Evolutionary conservation across 352 stramenopile genomes (phyloP).

Genomic region (Pythium apleroticum): DNA sequence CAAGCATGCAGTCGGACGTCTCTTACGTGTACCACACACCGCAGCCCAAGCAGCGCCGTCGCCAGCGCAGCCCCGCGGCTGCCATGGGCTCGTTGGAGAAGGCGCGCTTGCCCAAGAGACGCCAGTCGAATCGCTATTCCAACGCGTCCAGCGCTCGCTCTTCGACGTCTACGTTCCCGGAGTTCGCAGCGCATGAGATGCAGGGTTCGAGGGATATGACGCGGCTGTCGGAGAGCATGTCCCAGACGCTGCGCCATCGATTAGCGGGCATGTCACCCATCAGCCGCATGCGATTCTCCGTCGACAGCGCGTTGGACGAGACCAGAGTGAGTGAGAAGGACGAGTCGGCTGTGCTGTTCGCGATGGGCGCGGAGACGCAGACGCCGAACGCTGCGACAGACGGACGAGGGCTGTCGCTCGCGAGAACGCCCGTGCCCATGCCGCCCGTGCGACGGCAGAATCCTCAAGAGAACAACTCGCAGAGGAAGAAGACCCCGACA

Average conservation of each 20-base stretch:
- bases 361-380: slow-evolving; percentile 19
- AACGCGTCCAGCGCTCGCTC: slow-evolving; percentile 12
- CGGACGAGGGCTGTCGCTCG: background rate
- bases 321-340: slow-evolving; percentile 8
- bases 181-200: slow-evolving; percentile 64
- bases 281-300: slow-evolving; percentile 25
- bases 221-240: slow-evolving; percentile 32
- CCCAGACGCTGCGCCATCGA: slow-evolving; percentile 50
- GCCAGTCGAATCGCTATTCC: background rate
- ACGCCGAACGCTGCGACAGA: background rate
- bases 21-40: slow-evolving; percentile 79
- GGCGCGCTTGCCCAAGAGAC: slow-evolving; percentile 14
- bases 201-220: slow-evolving; percentile 6
- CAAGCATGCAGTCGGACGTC: slow-evolving; percentile 32
- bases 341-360: slow-evolving; percentile 22
- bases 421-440: slow-evolving; percentile 9
- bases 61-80: slow-evolving; percentile 21
- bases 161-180: slow-evolving; percentile 47
- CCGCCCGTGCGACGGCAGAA: slow-evolving; percentile 6
- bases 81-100: slow-evolving; percentile 21
- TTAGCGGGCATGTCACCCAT: slow-evolving; percentile 70
- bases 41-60: slow-evolving; percentile 14
- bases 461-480: background rate
- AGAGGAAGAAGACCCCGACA: background rate
- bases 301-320: slow-evolving; percentile 14